A percentile compares a stretch with the other conserved stretches of the same genome.
Evolutionary conservation across 2,329 filamentous ascomycete species (phyloP).

Genomic region (Aspergillus tanneri): DNA sequence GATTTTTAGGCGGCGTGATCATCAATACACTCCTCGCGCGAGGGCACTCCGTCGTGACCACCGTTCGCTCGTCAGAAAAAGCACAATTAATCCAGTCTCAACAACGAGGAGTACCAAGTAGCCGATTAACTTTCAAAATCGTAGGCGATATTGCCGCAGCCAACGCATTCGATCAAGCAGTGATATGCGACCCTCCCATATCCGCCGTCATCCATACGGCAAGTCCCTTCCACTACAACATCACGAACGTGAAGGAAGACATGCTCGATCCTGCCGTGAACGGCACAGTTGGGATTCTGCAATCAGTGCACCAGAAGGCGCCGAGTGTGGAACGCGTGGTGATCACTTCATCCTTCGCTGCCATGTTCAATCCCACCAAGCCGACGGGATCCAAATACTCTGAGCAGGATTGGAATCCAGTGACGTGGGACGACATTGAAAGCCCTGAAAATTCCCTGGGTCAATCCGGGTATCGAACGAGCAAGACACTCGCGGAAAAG

Average conservation of each 20-base stretch:
- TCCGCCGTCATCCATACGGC: slow-evolving; percentile 71
- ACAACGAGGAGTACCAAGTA: slow-evolving; percentile 48
- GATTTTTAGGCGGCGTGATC: too few relatives aligned
- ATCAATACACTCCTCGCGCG: too few relatives aligned
- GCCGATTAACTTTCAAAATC: slow-evolving; percentile 59
- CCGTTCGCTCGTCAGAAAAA: slow-evolving; percentile 58
- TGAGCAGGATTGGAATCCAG: slow-evolving; percentile 36
- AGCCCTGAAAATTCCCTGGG: too few relatives aligned
- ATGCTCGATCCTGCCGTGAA: slow-evolving; percentile 50
- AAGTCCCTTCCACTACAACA: slow-evolving; percentile 67
- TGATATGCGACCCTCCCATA: slow-evolving; percentile 60
- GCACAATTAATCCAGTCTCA: slow-evolving; percentile 55
- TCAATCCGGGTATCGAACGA: slow-evolving; percentile 38
- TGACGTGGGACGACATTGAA: slow-evolving; percentile 36
- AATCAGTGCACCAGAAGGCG: slow-evolving; percentile 56
- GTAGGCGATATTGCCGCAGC: slow-evolving; percentile 65
- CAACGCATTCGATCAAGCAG: slow-evolving; percentile 62
- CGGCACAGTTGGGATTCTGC: slow-evolving; percentile 59
- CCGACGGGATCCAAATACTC: slow-evolving; percentile 20
- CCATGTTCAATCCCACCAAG: slow-evolving; percentile 50
- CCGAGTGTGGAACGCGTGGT: slow-evolving; percentile 68
- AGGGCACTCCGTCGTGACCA: slow-evolving; percentile 61
- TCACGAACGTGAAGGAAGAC: slow-evolving; percentile 36
- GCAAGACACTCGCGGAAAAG: slow-evolving; percentile 54
- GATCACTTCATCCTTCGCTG: slow-evolving; percentile 64